Percentiles rank a stretch among this genome's conserved stretches.
phyloP scores from a whole-genome alignment of 805 yeast species.

The Cyberlindnera xylosilytica region DNA sequence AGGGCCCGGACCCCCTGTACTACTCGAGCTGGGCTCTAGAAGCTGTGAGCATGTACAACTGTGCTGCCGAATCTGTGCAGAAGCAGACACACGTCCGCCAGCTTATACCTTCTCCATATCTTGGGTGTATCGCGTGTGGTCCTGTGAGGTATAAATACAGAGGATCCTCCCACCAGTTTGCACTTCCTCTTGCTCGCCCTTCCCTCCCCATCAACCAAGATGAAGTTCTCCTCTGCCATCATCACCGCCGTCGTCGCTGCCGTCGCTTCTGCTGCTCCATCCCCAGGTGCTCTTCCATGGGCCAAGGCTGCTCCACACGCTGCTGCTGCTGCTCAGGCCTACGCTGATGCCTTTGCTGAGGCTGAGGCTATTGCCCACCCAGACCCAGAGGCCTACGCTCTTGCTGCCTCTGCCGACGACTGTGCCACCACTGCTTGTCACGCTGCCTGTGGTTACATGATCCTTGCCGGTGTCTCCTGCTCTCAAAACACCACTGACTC shows the following conservation, averaged over 20 bases:
- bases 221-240: not conserved
- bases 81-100: too few relatives aligned
- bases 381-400: constrained; percentile 26
- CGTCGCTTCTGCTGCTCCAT: constrained; percentile 6
- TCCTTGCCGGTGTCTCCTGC: constrained; percentile 29
- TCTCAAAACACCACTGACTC: constrained; percentile 12
- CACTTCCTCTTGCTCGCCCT: not conserved
- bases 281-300: constrained; percentile 13
- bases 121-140: too few relatives aligned
- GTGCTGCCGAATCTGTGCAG: too few relatives aligned
- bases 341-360: constrained; percentile 15
- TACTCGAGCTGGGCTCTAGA: too few relatives aligned
- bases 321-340: constrained; percentile 15
- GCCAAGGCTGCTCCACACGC: constrained; percentile 14
- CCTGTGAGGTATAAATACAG: too few relatives aligned
- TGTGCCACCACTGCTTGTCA: constrained; percentile 31
- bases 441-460: constrained; percentile 30
- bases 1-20: too few relatives aligned
- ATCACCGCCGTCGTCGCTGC: not conserved
- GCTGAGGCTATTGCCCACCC: constrained; percentile 17
- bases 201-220: not conserved
- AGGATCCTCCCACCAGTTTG: too few relatives aligned
- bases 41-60: too few relatives aligned
- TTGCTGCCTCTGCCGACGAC: constrained; percentile 25
- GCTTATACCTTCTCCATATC: too few relatives aligned